Evolutionary conservation across 78 protist species (phyloP).

Genomic region (Ministeria vibrans): DNA sequence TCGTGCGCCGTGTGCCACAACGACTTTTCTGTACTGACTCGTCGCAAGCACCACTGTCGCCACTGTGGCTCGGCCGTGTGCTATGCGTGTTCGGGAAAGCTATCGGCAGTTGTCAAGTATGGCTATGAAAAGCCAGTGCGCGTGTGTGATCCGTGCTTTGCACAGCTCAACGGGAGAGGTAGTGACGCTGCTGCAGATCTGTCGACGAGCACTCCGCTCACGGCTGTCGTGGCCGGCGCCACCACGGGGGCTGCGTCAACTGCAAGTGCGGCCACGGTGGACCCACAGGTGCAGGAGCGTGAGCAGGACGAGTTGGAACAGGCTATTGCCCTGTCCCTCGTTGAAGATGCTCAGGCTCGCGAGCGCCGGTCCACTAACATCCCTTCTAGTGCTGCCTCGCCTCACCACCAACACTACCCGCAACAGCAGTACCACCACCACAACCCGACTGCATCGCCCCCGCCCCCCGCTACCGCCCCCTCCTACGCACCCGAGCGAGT

Average conservation of each 20-base stretch:
- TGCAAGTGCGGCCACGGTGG: neutral
- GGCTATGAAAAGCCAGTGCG: neutral
- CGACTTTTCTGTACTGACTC: neutral
- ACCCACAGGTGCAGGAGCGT: too few relatives aligned
- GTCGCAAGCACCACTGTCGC: neutral
- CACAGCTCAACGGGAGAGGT: neutral
- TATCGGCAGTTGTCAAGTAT: neutral
- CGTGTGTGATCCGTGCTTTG: neutral
- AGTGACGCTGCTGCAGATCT: too few relatives aligned
- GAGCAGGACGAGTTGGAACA: neutral
- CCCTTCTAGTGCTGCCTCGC: too few relatives aligned
- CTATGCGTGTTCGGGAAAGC: neutral
- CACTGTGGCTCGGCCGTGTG: neutral
- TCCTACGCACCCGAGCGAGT: neutral
- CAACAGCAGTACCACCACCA: neutral
- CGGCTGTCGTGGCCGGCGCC: neutral
- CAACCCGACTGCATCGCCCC: neutral
- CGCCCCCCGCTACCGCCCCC: neutral
- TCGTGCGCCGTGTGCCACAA: neutral
- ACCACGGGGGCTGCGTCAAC: neutral
- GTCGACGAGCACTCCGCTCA: neutral
- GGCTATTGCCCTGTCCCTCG: neutral
- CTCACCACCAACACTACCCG: too few relatives aligned
- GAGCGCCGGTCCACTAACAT: too few relatives aligned
- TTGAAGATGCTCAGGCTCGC: neutral